Evolutionary conservation across 768 basidiomycete species (phyloP).

Genomic region (Fomitopsis serialis): DNA sequence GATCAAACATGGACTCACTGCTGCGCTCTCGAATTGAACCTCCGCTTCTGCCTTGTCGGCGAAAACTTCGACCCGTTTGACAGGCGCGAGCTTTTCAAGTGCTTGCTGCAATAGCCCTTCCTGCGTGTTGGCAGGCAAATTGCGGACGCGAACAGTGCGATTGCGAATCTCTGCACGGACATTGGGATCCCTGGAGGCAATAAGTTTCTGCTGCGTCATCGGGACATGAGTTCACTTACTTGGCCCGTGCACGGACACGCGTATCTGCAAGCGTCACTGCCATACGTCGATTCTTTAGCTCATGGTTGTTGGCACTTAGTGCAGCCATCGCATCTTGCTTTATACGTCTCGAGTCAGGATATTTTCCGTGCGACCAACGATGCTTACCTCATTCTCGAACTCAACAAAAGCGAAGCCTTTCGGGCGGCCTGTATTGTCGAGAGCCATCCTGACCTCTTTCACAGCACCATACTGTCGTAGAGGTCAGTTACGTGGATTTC

Average conservation of each 20-base stretch:
- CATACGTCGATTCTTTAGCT: conserved; percentile 86
- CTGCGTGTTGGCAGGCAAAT: conserved; percentile 72
- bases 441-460: conserved; percentile 75
- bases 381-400: conserved; percentile 72
- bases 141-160: conserved; percentile 72
- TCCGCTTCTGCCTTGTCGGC: conserved; percentile 53
- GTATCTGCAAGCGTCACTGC: conserved; percentile 84
- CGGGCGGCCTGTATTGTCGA: conserved; percentile 61
- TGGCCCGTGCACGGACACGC: conserved; percentile 30
- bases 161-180: conserved; percentile 52
- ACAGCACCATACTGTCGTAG: conserved; percentile 67
- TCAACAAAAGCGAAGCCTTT: conserved; percentile 94
- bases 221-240: conserved; percentile 13
- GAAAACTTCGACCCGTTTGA: conserved; percentile 76
- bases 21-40: conserved; percentile 59
- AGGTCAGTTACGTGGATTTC: conserved; percentile 3
- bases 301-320: conserved; percentile 77
- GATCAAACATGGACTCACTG: conserved; percentile 37
- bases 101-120: conserved; percentile 90
- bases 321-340: conserved; percentile 69
- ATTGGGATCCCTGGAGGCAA: conserved; percentile 4
- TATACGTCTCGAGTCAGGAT: neutral
- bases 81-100: conserved; percentile 68
- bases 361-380: neutral
- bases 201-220: neutral